Base-by-base conservation (phyloP, 2,329 filamentous ascomycete species). In the Pseudogymnoascus sp. region DNA sequence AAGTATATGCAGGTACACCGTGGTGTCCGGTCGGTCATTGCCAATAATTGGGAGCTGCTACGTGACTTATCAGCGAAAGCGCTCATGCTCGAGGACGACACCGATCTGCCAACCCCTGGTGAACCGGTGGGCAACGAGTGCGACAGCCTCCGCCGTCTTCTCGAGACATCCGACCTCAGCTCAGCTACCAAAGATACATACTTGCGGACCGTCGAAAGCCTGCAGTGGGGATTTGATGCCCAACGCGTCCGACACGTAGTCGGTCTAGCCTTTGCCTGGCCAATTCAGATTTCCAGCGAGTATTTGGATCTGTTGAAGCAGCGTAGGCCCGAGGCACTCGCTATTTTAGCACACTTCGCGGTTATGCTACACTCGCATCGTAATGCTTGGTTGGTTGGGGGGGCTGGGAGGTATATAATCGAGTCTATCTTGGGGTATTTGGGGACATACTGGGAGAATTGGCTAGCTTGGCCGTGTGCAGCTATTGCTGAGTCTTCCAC, bases 301-400 rank as follows among this genome's bases (percentile, higher is more conserved):
- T 75, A 69, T 60, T 69, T 70, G 14, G 63, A 61, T 2, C 57
- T 75, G 43, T 64, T 77, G n/a, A 64, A 66, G 7, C 39, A 65
- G 36, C 67, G 67, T 25, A 67, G 67, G 16, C 70, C 73, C 0
- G 74, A 75, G 28, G 73, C 73, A 1, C 66, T 77, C 58, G 61
- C 74, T 1, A 62, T 77, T 9, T 60, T 77, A 28, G 72, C 72
- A 3, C 67, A 74, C 61, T 77, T 74, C 63, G 69, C 72, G 1
- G 64, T 74, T 6, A 58, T 75, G 38, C 57, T 76, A n/a, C 69
- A 75, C 63, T 59, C 18, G 4, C 57, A 61, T 11, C 61, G 67
- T 18, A 18, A 54, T 1, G 66, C 63, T 33, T 72, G 70, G 70
- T 61, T 66, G 6, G 63, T 71, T 36, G 67, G 68, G 2, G 58